phyloP scores from a whole-genome alignment of 2,329 filamentous ascomycete genomes.

The Cytospora chrysosperma region DNA sequence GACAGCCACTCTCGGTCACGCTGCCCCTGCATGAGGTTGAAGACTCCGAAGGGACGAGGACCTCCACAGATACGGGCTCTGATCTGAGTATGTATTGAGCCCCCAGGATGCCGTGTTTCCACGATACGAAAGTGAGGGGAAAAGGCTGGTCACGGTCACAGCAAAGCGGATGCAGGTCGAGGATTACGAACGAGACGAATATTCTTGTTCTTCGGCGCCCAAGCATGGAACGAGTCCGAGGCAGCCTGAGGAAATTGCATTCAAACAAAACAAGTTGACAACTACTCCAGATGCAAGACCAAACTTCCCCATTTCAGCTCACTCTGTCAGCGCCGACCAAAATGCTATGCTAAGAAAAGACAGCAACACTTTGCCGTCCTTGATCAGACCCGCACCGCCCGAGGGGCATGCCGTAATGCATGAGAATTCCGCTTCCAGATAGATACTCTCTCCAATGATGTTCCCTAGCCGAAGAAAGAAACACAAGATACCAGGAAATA shows the following conservation, averaged over 20 bases:
- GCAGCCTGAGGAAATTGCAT: constrained; percentile 7
- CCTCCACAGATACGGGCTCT: no score
- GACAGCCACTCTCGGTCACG: neutral
- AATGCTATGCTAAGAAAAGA: constrained; percentile 9
- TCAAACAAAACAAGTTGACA: neutral
- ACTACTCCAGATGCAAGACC: neutral
- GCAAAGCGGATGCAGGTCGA: neutral
- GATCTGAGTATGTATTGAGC: no score
- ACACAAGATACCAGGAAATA: neutral
- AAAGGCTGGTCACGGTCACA: neutral
- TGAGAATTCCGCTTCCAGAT: neutral
- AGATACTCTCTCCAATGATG: neutral
- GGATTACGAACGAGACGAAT: neutral
- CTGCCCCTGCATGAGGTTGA: no score
- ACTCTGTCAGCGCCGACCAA: constrained; percentile 9
- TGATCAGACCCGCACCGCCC: neutral
- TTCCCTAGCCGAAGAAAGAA: neutral
- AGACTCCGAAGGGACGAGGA: no score
- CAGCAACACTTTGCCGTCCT: neutral
- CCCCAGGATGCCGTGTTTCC: no score
- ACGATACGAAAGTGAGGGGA: no score
- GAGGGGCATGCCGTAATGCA: neutral
- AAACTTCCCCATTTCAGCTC: neutral
- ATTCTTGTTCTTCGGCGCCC: neutral
- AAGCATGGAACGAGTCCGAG: constrained; percentile 12